phyloP scores from a whole-genome alignment of 164 flowering plant species.

The Macadamia integrifolia region DNA sequence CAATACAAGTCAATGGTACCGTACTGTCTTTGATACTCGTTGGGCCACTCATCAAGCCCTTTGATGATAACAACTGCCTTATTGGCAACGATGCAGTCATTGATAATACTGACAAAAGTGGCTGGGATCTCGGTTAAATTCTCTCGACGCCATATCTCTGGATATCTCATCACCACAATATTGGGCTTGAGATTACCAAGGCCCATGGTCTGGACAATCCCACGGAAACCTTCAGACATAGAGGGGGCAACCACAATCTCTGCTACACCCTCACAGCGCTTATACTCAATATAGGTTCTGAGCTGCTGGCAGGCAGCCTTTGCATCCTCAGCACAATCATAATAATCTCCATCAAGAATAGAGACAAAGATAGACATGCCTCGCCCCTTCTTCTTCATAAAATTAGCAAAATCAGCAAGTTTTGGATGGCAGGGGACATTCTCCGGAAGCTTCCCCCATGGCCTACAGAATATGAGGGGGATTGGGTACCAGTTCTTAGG shows the following conservation, averaged over 20 bases:
- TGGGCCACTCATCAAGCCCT: constrained; percentile 99
- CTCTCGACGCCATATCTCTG: constrained; percentile 98
- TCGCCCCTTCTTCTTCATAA: constrained; percentile 98
- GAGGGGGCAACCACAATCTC: constrained; percentile 97
- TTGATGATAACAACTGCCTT: constrained; percentile 98
- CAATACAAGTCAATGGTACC: constrained; percentile 96
- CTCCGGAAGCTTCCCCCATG: constrained; percentile 99
- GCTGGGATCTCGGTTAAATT: constrained; percentile 84
- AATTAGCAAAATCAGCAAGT: constrained; percentile 97
- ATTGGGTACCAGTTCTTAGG: constrained; percentile 99
- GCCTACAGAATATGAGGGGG: constrained; percentile 93
- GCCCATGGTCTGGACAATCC: constrained; percentile 97
- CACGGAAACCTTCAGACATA: constrained; percentile 94
- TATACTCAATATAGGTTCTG: constrained; percentile 82
- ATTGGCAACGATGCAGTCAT: constrained; percentile 94
- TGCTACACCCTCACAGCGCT: constrained; percentile 96
- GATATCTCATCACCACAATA: constrained; percentile 96
- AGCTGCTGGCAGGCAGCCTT: constrained; percentile 77
- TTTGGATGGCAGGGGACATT: constrained; percentile 99
- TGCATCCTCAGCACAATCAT: constrained; percentile 91
- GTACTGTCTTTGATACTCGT: constrained; percentile 86
- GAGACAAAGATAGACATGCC: constrained; percentile 97
- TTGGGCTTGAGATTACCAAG: constrained; percentile 98
- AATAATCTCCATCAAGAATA: constrained; percentile 93
- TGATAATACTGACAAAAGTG: constrained; percentile 90